phyloP scores from a whole-genome alignment of 163 green algal genomes.

The Chlamydomonas reinhardtii region DNA sequence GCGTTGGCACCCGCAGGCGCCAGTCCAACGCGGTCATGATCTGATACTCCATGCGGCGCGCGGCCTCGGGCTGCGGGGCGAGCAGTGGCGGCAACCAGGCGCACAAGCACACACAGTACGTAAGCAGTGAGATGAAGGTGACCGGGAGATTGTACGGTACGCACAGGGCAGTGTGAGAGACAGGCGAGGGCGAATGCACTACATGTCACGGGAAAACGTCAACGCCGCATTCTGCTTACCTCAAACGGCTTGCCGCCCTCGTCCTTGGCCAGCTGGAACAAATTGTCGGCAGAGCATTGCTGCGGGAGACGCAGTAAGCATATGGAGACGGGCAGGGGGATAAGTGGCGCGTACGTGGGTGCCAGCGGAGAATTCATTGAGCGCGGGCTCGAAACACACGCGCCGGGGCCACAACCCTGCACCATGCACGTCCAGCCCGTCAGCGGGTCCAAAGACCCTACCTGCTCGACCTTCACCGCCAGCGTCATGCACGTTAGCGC shows the following conservation, averaged over 20 bases:
- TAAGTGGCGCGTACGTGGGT: not conserved
- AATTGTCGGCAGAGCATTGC: conserved; percentile 24
- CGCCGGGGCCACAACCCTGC: no score
- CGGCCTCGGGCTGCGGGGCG: conserved; percentile 11
- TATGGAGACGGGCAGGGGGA: not conserved
- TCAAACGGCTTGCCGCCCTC: conserved; percentile 26
- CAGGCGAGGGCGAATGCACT: no score
- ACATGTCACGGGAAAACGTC: no score
- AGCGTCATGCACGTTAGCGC: conserved; percentile 24
- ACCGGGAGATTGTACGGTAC: not conserved
- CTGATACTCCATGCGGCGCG: conserved; percentile 84
- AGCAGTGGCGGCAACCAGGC: no score
- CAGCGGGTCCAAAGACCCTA: not conserved
- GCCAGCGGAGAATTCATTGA: no score
- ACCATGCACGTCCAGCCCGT: no score
- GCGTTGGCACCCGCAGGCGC: conserved; percentile 90
- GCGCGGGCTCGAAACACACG: no score
- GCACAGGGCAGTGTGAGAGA: no score
- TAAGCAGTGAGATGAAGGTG: not conserved
- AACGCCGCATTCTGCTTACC: not conserved
- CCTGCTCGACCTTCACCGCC: conserved; percentile 27
- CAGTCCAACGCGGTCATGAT: conserved; percentile 89
- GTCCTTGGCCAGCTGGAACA: conserved; percentile 17
- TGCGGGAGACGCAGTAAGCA: not conserved
- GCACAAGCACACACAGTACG: no score